Conservation (phyloP, 208 protist genomes). For the Angomonas ambiguus region DNA sequence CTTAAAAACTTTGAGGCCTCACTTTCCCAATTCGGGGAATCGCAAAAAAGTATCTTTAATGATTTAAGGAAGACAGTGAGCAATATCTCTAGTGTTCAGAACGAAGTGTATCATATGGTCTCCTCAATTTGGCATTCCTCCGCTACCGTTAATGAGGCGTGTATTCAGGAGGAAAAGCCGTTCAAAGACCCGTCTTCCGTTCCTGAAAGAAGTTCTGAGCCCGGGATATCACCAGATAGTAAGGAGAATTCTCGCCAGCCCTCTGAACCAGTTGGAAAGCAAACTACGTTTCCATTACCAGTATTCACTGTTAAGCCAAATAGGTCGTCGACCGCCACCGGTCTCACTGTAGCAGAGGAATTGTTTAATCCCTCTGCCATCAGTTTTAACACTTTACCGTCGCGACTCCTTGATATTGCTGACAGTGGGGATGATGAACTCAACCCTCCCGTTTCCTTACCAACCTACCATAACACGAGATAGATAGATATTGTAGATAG, state of each 20-base stretch:
- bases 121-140: neutral
- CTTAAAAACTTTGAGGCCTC: neutral
- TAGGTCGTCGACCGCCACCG: neutral
- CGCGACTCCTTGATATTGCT: neutral
- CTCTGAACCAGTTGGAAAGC: neutral
- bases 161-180: too few relatives aligned
- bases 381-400: constrained; percentile 2
- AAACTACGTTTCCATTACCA: neutral
- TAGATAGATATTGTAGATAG: neutral
- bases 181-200: neutral
- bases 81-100: neutral
- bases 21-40: neutral
- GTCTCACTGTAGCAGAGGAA: neutral
- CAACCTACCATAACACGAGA: neutral
- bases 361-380: neutral
- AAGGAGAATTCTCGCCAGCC: neutral
- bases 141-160: neutral
- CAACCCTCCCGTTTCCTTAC: neutral
- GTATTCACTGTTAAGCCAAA: neutral
- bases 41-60: neutral
- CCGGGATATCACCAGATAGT: neutral
- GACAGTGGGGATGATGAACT: constrained; percentile 1
- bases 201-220: neutral
- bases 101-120: neutral
- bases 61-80: neutral